Evolutionary conservation across 306 rosid species (phyloP).

Genomic region (Quercus agrifolia): DNA sequence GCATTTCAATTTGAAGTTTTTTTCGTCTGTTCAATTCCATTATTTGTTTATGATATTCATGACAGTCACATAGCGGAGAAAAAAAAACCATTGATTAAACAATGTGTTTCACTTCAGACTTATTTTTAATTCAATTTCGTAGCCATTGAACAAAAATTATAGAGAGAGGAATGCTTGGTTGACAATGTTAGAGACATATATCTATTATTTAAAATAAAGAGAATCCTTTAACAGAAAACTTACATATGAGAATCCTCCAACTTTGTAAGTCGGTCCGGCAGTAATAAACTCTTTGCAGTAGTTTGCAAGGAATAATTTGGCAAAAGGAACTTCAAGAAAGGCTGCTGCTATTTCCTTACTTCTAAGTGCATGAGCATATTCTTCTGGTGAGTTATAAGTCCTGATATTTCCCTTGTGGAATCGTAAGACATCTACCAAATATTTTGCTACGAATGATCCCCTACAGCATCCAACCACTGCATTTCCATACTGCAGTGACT

Average conservation of each 20-base stretch:
- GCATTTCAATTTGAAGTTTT: too few species aligned
- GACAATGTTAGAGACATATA: too few species aligned
- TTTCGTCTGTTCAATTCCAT: too few species aligned
- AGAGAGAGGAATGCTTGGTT: too few species aligned
- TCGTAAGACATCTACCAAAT: constrained; percentile 21
- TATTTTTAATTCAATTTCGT: too few species aligned
- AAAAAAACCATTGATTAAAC: too few species aligned
- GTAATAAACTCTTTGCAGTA: constrained; percentile 31
- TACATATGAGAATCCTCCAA: constrained; percentile 48
- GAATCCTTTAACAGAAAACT: neutral
- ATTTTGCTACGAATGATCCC: constrained; percentile 32
- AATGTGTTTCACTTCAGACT: too few species aligned
- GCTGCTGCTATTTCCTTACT: constrained; percentile 36
- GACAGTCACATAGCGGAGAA: too few species aligned
- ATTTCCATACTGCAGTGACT: constrained; percentile 6
- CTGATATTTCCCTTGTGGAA: constrained; percentile 7
- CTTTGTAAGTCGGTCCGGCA: constrained; percentile 34
- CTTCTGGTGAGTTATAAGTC: constrained; percentile 20
- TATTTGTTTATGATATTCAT: too few species aligned
- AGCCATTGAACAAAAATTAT: too few species aligned
- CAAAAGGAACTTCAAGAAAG: constrained; percentile 34
- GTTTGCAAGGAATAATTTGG: constrained; percentile 43
- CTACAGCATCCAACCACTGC: constrained; percentile 29
- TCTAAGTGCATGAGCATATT: constrained; percentile 36
- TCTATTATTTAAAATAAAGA: too few species aligned